Conservation (phyloP, 768 basidiomycete species). For the Panaeolus cyanescens region DNA sequence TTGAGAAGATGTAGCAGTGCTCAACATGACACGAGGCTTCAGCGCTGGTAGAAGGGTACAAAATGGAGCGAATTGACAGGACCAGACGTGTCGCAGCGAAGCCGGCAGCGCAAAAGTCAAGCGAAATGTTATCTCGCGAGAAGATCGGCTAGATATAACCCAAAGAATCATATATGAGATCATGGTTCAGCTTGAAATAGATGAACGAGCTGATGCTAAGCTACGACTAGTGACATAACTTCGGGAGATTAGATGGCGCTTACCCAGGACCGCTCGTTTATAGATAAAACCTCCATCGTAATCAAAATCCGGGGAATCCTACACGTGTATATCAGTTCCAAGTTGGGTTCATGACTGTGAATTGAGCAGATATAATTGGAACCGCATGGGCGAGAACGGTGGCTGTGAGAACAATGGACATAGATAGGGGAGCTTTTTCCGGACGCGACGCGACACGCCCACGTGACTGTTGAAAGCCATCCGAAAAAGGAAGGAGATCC, state of each 20-base stretch:
- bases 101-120: neutral
- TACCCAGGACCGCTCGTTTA: neutral
- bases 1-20: neutral
- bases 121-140: neutral
- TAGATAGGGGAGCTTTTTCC: neutral
- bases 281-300: neutral
- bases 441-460: conserved; percentile 11
- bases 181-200: neutral
- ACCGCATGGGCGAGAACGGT: neutral
- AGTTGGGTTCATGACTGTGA: too few relatives aligned
- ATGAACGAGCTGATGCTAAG: neutral
- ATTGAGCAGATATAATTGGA: too few relatives aligned
- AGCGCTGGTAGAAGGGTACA: neutral
- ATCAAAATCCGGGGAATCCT: neutral
- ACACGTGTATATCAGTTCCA: too few relatives aligned
- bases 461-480: conserved; percentile 8
- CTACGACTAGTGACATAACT: neutral
- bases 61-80: neutral
- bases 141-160: neutral
- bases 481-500: neutral
- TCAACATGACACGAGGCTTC: neutral
- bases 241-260: neutral
- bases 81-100: neutral
- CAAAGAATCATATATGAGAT: neutral
- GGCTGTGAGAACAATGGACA: neutral